Evolutionary conservation across 208 protist species (phyloP).

Genomic region (Trypanosoma conorhini): DNA sequence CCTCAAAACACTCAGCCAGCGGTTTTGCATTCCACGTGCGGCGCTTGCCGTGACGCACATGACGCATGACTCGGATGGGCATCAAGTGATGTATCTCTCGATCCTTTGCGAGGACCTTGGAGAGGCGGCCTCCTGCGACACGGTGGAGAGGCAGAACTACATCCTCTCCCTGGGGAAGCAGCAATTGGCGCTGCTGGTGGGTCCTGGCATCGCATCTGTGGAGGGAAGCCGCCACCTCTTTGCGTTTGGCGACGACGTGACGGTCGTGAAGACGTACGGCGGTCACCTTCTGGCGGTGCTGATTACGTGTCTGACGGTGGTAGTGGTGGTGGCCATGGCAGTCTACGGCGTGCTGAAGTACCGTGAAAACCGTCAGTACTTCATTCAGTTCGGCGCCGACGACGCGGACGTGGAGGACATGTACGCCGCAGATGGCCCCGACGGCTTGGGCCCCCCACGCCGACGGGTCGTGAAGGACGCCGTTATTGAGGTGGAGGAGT

Average conservation of each 20-base stretch:
- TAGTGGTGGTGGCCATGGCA: slow-evolving; percentile 33
- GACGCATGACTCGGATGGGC: slow-evolving; percentile 29
- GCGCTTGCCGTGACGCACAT: slow-evolving; percentile 41
- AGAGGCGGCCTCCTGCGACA: slow-evolving; percentile 36
- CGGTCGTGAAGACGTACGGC: slow-evolving; percentile 4
- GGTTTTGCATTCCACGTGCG: slow-evolving; percentile 54
- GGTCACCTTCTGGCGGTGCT: slow-evolving; percentile 17
- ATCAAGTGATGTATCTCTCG: slow-evolving; percentile 50
- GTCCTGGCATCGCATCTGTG: slow-evolving; percentile 25
- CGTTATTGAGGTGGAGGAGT: slow-evolving; percentile 77
- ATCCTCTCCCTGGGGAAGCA: slow-evolving; percentile 35
- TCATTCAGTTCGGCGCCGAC: slow-evolving; percentile 71
- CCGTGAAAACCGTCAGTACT: slow-evolving; percentile 71
- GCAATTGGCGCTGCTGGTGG: slow-evolving; percentile 11
- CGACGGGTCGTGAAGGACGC: slow-evolving; percentile 32
- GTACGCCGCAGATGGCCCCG: slow-evolving; percentile 36
- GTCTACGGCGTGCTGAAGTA: slow-evolving; percentile 66
- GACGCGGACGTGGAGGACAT: slow-evolving; percentile 81
- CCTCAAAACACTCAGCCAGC: slow-evolving; percentile 27
- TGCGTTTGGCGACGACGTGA: slow-evolving; percentile 42
- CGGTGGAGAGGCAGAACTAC: slow-evolving; percentile 64
- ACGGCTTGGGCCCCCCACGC: not conserved
- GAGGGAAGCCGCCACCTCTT: slow-evolving; percentile 37
- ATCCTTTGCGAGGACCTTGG: slow-evolving; percentile 56
- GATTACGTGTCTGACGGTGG: slow-evolving; percentile 35